Evolutionary conservation across 2,329 filamentous ascomycete genomes (phyloP), one percentile per base, ranked within the genome.

Genomic region (Trichoderma sp.): DNA sequence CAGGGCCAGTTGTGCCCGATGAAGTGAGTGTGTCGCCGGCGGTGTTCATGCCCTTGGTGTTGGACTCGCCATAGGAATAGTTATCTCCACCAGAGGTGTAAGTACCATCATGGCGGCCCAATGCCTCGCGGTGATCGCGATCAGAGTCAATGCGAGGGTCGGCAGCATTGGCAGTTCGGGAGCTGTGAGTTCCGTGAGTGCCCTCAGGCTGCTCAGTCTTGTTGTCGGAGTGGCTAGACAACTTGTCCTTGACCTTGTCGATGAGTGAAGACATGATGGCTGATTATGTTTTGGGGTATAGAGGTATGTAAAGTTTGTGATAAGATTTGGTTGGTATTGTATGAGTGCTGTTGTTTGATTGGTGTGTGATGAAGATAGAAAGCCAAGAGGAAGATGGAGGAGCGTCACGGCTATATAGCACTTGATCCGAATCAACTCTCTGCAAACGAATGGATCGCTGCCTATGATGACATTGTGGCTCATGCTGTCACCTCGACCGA

Each of bases 231-330:
- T 80, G 75, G 69, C 16, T n/a, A 6, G n/a, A 18, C n/a, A 87
- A 77, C 71, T 81, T 84, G 4, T 87, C 85, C 83, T 88, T 88
- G 77, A 87, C 83, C 79, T 88, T 88, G 82, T 88, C 84, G 76
- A 87, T 78, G 75, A 88, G 79, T 73, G 79, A 78, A 78, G 86
- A 86, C 86, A 88, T 88, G 75, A 16, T 58, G 37, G 46, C 59
- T 68, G 30, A 68, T 43, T 8, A n/a, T 43, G 6, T 30, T 21
- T 37, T n/a, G 18, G 10, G 18, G 16, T 10, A 56, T 26, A 4
- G n/a, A 46, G 18, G 3, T n/a, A 24, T 65, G 14, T 11, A 16
- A 43, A n/a, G 30, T 43, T 11, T 5, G 7, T 10, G 30, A 55
- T 34, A 49, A 21, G 21, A 39, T 66, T 37, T 30, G 4, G 18